A percentile compares a stretch with the other conserved stretches of the same genome.
phyloP scores from a whole-genome alignment of 2,329 filamentous ascomycete genomes.

The Lachnellula suecica region DNA sequence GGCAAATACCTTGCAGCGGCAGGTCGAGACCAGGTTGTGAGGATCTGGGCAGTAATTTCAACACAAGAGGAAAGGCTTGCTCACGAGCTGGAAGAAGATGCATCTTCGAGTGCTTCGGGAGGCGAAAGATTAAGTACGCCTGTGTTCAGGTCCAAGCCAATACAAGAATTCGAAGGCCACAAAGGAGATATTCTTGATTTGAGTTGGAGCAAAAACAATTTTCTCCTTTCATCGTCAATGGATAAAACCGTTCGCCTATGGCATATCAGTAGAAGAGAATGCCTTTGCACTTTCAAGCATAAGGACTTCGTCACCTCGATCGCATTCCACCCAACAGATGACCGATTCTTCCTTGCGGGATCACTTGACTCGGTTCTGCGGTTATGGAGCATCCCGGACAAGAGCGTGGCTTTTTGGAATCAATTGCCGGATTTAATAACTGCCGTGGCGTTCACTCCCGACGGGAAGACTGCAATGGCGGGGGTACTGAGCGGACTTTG shows the following conservation, averaged over 20 bases:
- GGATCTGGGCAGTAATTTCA: conserved; percentile 86
- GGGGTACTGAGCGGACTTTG: conserved; percentile 84
- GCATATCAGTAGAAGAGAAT: conserved; percentile 84
- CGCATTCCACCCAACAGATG: conserved; percentile 89
- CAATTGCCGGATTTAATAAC: conserved; percentile 86
- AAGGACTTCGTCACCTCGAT: conserved; percentile 94
- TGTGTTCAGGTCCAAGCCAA: conserved; percentile 78
- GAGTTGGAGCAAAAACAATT: conserved; percentile 99
- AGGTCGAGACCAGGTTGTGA: conserved; percentile 81
- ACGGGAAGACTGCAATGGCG: conserved; percentile 86
- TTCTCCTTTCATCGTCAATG: conserved; percentile 93
- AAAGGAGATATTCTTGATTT: conserved; percentile 83
- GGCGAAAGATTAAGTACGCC: conserved; percentile 77
- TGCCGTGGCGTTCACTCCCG: conserved; percentile 88
- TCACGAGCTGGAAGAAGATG: conserved; percentile 70
- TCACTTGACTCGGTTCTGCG: conserved; percentile 86
- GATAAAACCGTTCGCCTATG: conserved; percentile 95
- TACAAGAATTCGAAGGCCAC: conserved; percentile 81
- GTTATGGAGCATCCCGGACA: conserved; percentile 96
- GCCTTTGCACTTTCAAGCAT: conserved; percentile 90
- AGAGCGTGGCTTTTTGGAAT: conserved; percentile 80
- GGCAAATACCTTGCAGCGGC: conserved; percentile 90
- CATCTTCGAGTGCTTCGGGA: conserved; percentile 42
- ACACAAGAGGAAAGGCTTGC: conserved; percentile 74
- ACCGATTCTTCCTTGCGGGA: conserved; percentile 94